Evolutionary conservation across 2,329 filamentous ascomycete genomes (phyloP), one percentile per base, ranked within the genome.

Genomic region (Pyrenophora teres): DNA sequence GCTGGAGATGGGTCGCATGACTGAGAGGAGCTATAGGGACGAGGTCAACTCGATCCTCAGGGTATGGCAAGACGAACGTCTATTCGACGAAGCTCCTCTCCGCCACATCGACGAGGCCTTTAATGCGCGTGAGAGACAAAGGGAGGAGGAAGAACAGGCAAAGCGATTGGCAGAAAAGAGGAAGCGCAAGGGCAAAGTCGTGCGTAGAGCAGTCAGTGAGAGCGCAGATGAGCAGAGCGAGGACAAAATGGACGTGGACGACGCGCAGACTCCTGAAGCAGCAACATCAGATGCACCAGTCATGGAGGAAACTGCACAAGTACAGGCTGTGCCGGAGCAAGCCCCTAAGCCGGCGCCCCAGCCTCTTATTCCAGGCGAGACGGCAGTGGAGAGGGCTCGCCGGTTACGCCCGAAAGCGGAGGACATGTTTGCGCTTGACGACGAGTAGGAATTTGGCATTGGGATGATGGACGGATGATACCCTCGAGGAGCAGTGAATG

Each of bases 1-100:
- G 46, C 76, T 89, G 18, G 80, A 81, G 38, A 96, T 92, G 91
- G 92, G 92, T 8, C 84, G 89, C 1, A 77, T 96, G 56, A 87
- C 89, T 16, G 87, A 87, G 3, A 90, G 94, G 56, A 62, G 59
- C 31, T 76, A 66, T 50, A 56, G 67, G 27, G 60, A 68, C 3
- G 63, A 68, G 23, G 61, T 76, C 10, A 71, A 72, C 40, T 56
- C 55, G 16, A 60, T 74, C 12, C 56, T 75, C 9, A 61, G 63
- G 2, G 57, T 70, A 5, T 76, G 73, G 73, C 63, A 66, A 27
- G 60, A 65, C 2, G 67, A 69, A 41, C 59, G 61, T 13, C 36
- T 71, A 18, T 74, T 75, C 42, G 36, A 79, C 18, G 61, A 65
- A 18, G 31, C 56, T 15, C 60, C 57, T 4, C 50, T 67, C 7